These are phyloP conservation scores for Candida multigemmis DNA, from an alignment of 805 yeast genomes.

Conservation along the genomic window DNA sequence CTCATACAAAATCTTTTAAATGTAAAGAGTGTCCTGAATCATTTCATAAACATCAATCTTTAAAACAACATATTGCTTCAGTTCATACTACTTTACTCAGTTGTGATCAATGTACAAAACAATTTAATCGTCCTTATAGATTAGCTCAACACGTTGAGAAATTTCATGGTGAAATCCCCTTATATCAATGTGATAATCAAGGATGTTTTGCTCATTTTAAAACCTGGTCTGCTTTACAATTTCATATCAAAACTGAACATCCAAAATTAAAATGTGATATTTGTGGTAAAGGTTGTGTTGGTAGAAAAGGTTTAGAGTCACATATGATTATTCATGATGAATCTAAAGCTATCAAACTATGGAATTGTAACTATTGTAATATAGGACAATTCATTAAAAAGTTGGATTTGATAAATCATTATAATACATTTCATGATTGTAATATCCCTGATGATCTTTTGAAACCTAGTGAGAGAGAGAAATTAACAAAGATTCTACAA, in stretches of 20 bases:
- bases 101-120: conserved; percentile 56
- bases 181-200: conserved; percentile 53
- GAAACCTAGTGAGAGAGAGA: conserved; percentile 11
- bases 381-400: conserved; percentile 44
- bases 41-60: conserved; percentile 68
- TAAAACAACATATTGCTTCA: conserved; percentile 60
- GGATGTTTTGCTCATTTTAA: conserved; percentile 54
- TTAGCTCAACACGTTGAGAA: conserved; percentile 58
- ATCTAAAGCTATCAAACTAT: conserved; percentile 38
- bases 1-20: conserved; percentile 58
- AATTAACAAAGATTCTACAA: conserved; percentile 11
- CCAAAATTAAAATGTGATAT: conserved; percentile 55
- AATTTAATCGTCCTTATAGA: conserved; percentile 55
- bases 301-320: conserved; percentile 56
- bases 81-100: conserved; percentile 50
- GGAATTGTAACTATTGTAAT: conserved; percentile 58
- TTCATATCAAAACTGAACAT: conserved; percentile 65
- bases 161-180: conserved; percentile 49
- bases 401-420: conserved; percentile 49
- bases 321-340: conserved; percentile 68
- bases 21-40: conserved; percentile 64
- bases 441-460: conserved; percentile 24
- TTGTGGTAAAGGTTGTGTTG: conserved; percentile 69
- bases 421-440: conserved; percentile 37
- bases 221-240: conserved; percentile 66